Evolutionary conservation across 306 rosid species (phyloP), one percentile per base, ranked within the genome.

Genomic region (Mucuna pruriens): DNA sequence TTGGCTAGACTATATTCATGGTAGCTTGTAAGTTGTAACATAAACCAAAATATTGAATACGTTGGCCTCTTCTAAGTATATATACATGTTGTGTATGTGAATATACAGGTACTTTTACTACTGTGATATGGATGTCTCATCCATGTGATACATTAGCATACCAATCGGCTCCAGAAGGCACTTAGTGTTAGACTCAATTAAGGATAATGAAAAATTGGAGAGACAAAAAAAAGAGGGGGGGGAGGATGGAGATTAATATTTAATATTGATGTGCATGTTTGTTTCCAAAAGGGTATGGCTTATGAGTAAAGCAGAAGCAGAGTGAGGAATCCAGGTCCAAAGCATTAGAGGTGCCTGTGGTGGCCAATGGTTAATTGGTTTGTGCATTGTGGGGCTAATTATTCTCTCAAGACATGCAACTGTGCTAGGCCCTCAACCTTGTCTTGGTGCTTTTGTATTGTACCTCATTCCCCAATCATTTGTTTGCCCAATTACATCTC

Each of bases 381-480:
- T n/a, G 36, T 49, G 60, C 26, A 10, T 33, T 62, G 81, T 45
- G 73, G 62, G 72, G 72, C 39, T 64, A 77, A 64, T 12, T 36
- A 34, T 64, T 77, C 64, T 76, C 3, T 20, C 48, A 7, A 31
- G 13, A 61, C 51, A 15, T 77, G 38, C 11, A 76, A 42, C 1
- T 12, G 23, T 12, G 23, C 52, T 2, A 45, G 49, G 49, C 74
- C 75, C 33, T 66, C 45, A 80, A 46, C 25, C 17, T 40, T 75
- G 80, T 75, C 62, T 25, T 52, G 44, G 58, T 48, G 46, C 61
- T 46, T 61, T 60, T 83, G 74, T 58, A 12, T 7, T 25, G 65
- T 46, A 70, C 78, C 49, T 77, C 74, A 57, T 82, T 68, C 39
- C 16, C 67, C 46, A 36, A 76, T 75, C 81, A 82, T 75, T 62